These are phyloP conservation scores for Ascochyta clinopodiicola DNA, from an alignment of 2,329 filamentous ascomycete species.

Conservation along the genomic window DNA sequence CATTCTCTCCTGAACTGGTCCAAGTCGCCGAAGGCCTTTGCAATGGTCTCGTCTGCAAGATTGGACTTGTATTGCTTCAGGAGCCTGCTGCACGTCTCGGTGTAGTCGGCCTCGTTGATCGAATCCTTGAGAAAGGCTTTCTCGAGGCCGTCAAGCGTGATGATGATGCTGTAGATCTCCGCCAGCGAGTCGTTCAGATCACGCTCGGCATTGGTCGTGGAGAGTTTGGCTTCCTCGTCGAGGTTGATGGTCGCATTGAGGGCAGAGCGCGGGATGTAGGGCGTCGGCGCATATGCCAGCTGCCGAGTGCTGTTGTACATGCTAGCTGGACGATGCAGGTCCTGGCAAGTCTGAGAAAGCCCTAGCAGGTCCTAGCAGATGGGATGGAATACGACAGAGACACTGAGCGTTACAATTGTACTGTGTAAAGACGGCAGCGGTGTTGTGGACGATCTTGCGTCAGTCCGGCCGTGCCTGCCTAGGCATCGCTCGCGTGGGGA, in stretches of 20 bases:
- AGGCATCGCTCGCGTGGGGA: slow-evolving; percentile 29
- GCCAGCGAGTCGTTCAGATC: slow-evolving; percentile 95
- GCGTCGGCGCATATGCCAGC: slow-evolving; percentile 85
- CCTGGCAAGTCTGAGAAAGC: not conserved
- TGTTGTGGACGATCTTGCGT: slow-evolving; percentile 15
- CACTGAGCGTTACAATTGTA: no score
- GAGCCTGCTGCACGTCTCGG: slow-evolving; percentile 91
- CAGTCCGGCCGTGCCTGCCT: slow-evolving; percentile 22
- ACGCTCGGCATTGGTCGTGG: slow-evolving; percentile 83
- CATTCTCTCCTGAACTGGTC: slow-evolving; percentile 92
- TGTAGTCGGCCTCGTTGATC: slow-evolving; percentile 89
- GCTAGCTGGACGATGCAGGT: not conserved
- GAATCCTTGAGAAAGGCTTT: slow-evolving; percentile 97
- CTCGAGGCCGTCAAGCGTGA: slow-evolving; percentile 93
- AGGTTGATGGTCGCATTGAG: slow-evolving; percentile 90
- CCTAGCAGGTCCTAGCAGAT: not conserved
- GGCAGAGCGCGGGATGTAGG: slow-evolving; percentile 84
- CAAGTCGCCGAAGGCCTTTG: slow-evolving; percentile 83
- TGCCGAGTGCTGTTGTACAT: slow-evolving; percentile 61
- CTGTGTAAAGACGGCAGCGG: not conserved
- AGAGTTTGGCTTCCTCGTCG: slow-evolving; percentile 94
- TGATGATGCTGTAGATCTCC: slow-evolving; percentile 96
- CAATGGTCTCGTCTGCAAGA: slow-evolving; percentile 87
- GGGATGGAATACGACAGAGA: no score
- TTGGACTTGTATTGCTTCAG: slow-evolving; percentile 98